Evolutionary conservation across 129 eudicot genomes (phyloP), one percentile per base, ranked within the genome.

Genomic region (Pseudognaphalium luteoalbum): DNA sequence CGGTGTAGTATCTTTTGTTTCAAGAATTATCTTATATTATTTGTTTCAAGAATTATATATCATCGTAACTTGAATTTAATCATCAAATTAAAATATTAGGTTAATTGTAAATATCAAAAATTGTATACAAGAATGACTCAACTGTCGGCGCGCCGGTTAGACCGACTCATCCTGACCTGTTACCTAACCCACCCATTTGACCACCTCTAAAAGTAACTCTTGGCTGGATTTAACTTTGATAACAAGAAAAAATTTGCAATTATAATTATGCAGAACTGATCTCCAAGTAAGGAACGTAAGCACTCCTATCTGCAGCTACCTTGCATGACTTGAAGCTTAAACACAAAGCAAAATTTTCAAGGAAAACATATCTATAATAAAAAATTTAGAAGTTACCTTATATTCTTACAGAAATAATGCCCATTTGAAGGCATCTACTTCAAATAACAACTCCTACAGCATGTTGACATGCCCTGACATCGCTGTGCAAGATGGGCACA

Each of bases 401-500:
- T 28, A 67, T 80, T 63, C 66, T 9, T 37, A 33, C 29, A 42
- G 47, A 34, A 19, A 50, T 34, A 34, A 33, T 6, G 19, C 59
- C 29, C 59, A 41, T 37, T 42, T 16, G 42, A 76, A 73, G 30
- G 75, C 70, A 58, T 69, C 57, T 30, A 33, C 19, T 11, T 25
- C 54, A 70, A 60, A 42, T 19, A 39, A 50, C 56, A 52, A 76
- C 66, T 51, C 12, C 86, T 87, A 89, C 78, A 85, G 58, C 34
- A 77, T 51, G 76, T 87, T 83, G 73, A 82, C 87, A 79, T 87
- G 96, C 37, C 84, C 85, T 0, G 91, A 83, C 83, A 86, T 66
- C 60, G 87, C 82, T 25, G 88, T 90, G 85, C 98, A 93, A 51
- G 88, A 72, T 42, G 92, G 98, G 73, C 98, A 93, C 81, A 90